Conservation (phyloP, 768 basidiomycete species). For the Leccinum longicurvipes region DNA sequence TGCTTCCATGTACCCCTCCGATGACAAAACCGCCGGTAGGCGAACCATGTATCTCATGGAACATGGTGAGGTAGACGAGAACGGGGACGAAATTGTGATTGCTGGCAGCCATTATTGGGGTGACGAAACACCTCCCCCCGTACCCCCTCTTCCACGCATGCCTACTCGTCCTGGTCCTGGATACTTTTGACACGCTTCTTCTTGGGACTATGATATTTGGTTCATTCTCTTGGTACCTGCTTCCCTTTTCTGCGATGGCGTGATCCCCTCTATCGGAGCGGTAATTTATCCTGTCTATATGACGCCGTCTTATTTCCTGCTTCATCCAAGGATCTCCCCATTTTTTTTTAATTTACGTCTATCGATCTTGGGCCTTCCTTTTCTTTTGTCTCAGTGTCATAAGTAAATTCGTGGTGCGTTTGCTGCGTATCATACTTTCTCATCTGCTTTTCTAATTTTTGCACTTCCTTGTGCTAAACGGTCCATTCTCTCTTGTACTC, state of each 20-base stretch:
- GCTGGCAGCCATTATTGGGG: conserved; percentile 22
- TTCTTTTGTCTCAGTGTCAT: conserved; percentile 2
- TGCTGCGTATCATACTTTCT: neutral
- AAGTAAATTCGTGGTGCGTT: conserved; percentile 4
- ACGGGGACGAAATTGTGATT: conserved; percentile 19
- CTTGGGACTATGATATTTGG: conserved; percentile 8
- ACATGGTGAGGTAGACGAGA: conserved; percentile 24
- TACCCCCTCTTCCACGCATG: conserved; percentile 18
- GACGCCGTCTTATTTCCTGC: conserved; percentile 7
- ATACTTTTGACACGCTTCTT: conserved; percentile 21
- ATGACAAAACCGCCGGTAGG: conserved; percentile 32
- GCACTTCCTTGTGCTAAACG: conserved; percentile 7
- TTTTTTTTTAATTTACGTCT: conserved; percentile 5
- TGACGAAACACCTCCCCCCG: conserved; percentile 16
- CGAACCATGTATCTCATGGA: conserved; percentile 35
- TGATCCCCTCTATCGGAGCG: conserved; percentile 1
- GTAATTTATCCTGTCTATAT: conserved; percentile 34
- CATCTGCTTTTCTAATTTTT: conserved; percentile 10
- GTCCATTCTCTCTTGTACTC: neutral
- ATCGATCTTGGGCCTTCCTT: conserved; percentile 11
- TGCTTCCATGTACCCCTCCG: conserved; percentile 28
- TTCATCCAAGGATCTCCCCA: neutral
- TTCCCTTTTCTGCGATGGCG: neutral
- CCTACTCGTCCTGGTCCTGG: conserved; percentile 23
- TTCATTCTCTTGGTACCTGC: conserved; percentile 9